These are phyloP conservation scores for Podaxis sp. DNA, from an alignment of 768 basidiomycete genomes.

Conservation along the genomic window DNA sequence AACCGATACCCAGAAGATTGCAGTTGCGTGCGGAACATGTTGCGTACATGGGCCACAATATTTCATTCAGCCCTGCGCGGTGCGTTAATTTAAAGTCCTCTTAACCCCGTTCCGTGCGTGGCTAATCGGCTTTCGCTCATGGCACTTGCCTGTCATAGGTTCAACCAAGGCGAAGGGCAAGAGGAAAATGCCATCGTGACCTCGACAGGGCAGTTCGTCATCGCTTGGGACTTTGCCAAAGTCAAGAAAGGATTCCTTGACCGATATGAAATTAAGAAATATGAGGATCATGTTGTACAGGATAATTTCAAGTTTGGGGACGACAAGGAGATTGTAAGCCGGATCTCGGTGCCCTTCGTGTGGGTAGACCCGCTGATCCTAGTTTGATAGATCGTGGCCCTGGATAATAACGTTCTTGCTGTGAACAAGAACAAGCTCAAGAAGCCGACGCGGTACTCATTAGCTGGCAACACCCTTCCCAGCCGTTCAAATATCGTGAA, in stretches of 20 bases:
- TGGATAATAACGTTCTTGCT: constrained; percentile 90
- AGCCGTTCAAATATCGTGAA: constrained; percentile 70
- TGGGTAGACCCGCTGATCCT: not conserved
- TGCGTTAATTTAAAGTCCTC: constrained; percentile 28
- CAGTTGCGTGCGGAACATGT: constrained; percentile 90
- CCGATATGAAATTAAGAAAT: constrained; percentile 96
- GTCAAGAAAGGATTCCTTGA: constrained; percentile 90
- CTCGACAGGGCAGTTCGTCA: constrained; percentile 85
- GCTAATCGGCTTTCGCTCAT: not conserved
- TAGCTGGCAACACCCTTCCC: constrained; percentile 38
- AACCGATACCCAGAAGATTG: constrained; percentile 86
- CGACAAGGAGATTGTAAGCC: constrained; percentile 89
- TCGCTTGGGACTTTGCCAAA: constrained; percentile 97
- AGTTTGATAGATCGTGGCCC: constrained; percentile 79
- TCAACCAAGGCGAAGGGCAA: constrained; percentile 86
- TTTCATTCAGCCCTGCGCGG: constrained; percentile 94
- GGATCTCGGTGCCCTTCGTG: constrained; percentile 2
- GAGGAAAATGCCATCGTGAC: constrained; percentile 96
- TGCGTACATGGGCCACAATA: constrained; percentile 86
- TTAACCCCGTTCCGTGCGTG: not conserved
- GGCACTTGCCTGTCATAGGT: constrained; percentile 45
- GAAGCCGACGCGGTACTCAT: constrained; percentile 76
- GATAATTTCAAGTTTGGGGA: constrained; percentile 98
- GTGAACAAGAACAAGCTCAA: constrained; percentile 92
- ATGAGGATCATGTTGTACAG: constrained; percentile 91